Evolutionary conservation across 2,329 filamentous ascomycete species (phyloP), one percentile per base, ranked within the genome.

Genomic region (Pseudopyricularia cyperi): DNA sequence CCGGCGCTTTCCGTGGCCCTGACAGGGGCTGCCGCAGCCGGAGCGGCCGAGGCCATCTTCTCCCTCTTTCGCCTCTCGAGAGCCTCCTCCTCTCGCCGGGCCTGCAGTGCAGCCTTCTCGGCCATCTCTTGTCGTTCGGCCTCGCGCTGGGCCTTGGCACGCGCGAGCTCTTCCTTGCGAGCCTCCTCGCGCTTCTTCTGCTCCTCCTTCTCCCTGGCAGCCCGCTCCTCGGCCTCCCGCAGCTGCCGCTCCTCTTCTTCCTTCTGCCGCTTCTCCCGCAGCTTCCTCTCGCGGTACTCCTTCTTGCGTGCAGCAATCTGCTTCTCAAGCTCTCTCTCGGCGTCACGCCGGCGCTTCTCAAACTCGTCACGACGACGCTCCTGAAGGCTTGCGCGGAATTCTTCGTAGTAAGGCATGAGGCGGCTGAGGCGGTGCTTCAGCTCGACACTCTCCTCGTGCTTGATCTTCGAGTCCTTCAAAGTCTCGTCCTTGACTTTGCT

Each of bases 321-420:
- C 69, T 85, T 86, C 74, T 97, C 87, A 54, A 97, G 79, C 66
- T 98, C 93, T 57, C 85, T 83, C 75, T 97, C 89, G 32, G 93
- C 93, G 62, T 88, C 84, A 67, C 86, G 89, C 64, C 87, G 87
- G 57, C 90, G 87, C 74, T 87, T 91, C 77, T 97, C 93, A 60
- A 97, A 98, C 69, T 97, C 89, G 61, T 95, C 87, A 64, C 89
- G 88, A 60, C 91, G 87, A 64, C 89, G 85, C 68, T 93, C 85
- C 56, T 87, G 87, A 52, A 98, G 81, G 48, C 83, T 82, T 58
- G 83, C 76, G 63, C 87, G 83, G 79, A 95, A 97, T 9, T 73
- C 71, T 66, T 93, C 89, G 71, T 95, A 98, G 52, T 76, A 69
- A n/a, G 83, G 79, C 57, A 97, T 85, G 52, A 98, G 78, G 56